phyloP scores from a whole-genome alignment of 192 early-diverging fungal genomes.

The Umbelopsis isabellina region DNA sequence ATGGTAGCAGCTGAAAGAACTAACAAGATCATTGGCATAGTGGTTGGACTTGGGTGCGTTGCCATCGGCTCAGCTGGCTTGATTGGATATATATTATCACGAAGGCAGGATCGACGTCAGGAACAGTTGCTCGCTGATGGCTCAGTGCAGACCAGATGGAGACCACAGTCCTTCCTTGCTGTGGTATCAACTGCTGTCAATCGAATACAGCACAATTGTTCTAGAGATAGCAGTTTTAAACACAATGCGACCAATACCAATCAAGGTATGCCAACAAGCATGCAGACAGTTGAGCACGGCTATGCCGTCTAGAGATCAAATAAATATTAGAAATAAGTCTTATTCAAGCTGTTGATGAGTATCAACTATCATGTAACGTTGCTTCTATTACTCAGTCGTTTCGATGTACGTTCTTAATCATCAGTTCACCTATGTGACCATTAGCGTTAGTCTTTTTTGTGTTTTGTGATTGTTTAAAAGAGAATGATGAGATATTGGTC shows the following conservation, averaged over 20 bases:
- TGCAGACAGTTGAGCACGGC: no score
- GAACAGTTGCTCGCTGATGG: neutral
- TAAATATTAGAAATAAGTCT: no score
- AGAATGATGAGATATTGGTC: no score
- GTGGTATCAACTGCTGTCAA: slow-evolving; percentile 34
- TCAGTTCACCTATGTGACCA: no score
- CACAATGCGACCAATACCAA: neutral
- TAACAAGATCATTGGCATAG: slow-evolving; percentile 35
- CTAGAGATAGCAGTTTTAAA: slow-evolving; percentile 4
- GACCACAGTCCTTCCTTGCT: slow-evolving; percentile 38
- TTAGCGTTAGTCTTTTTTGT: no score
- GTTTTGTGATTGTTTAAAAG: no score
- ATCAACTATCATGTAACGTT: no score
- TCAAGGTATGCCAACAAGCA: neutral
- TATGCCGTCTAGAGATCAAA: no score
- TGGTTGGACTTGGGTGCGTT: slow-evolving; percentile 32
- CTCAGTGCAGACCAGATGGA: slow-evolving; percentile 35
- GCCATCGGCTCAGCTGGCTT: slow-evolving; percentile 38
- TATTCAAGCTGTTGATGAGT: no score
- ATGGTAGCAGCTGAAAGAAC: slow-evolving; percentile 16
- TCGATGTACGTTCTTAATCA: no score
- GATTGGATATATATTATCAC: slow-evolving; percentile 33
- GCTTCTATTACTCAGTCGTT: no score
- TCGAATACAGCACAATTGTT: neutral
- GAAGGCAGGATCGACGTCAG: slow-evolving; percentile 11